phyloP scores from a whole-genome alignment of 495 filamentous ascomycete species.

The Trichoderma parareesei region DNA sequence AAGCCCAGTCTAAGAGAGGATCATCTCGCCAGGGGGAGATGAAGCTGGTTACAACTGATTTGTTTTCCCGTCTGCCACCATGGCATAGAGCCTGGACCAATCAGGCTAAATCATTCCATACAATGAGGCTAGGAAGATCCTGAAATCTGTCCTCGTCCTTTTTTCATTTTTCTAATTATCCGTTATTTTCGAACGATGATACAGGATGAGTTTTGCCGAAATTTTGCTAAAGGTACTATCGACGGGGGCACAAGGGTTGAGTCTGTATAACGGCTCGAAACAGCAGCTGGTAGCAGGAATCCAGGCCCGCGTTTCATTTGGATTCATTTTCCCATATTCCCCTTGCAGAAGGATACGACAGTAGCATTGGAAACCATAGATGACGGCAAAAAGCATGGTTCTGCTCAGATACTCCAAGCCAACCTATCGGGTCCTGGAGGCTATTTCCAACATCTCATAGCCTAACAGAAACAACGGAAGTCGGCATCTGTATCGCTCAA shows the following conservation, averaged over 20 bases:
- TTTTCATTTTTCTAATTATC: not conserved
- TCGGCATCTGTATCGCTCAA: not conserved
- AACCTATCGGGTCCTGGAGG: not conserved
- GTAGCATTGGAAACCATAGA: too few species aligned
- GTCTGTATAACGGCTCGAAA: not conserved
- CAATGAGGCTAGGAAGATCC: not conserved
- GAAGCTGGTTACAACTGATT: too few species aligned
- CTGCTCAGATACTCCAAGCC: not conserved
- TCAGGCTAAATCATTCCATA: constrained; percentile 6
- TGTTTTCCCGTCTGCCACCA: constrained; percentile 13
- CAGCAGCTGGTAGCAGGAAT: not conserved
- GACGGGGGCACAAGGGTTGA: not conserved
- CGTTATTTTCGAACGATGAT: not conserved
- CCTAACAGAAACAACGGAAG: not conserved
- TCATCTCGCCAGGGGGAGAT: too few species aligned
- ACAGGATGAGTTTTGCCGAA: not conserved
- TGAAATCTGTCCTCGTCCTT: not conserved
- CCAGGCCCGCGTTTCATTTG: not conserved
- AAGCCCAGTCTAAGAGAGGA: too few species aligned
- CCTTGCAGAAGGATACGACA: not conserved
- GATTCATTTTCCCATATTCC: too few species aligned
- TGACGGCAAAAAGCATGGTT: not conserved
- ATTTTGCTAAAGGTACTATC: not conserved
- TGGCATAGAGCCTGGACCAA: constrained; percentile 12
- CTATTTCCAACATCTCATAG: not conserved